A percentile compares a stretch with the other conserved stretches of the same genome.
Evolutionary conservation across 192 early-diverging fungal genomes (phyloP).

Genomic region (Coemansia sp.): DNA sequence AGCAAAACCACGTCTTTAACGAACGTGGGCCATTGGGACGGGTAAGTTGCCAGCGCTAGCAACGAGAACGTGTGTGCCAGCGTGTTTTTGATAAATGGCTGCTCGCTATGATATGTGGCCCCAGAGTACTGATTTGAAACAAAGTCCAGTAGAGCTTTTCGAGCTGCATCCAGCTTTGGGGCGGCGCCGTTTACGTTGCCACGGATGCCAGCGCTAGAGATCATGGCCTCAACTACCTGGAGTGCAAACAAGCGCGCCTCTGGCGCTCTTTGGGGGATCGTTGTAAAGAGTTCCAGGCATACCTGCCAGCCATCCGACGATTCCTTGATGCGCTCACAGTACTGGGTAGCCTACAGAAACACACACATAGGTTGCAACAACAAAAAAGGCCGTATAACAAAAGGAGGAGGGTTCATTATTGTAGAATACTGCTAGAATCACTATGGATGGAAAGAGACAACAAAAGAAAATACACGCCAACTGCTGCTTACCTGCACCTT

Average conservation of each 20-base stretch:
- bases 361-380: neutral
- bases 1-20: constrained; percentile 82
- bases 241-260: constrained; percentile 84
- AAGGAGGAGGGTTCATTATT: neutral
- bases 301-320: constrained; percentile 84
- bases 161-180: constrained; percentile 37
- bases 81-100: constrained; percentile 76
- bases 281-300: constrained; percentile 78
- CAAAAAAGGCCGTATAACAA: neutral
- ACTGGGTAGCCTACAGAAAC: constrained; percentile 70
- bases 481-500: constrained; percentile 70
- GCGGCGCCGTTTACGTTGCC: constrained; percentile 28
- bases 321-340: constrained; percentile 78
- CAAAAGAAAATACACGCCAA: neutral
- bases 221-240: constrained; percentile 72
- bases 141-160: constrained; percentile 38
- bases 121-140: constrained; percentile 44
- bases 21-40: constrained; percentile 85
- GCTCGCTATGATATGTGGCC: constrained; percentile 39
- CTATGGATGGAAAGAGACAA: neutral
- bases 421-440: neutral
- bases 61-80: constrained; percentile 79
- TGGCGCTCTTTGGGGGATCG: constrained; percentile 72
- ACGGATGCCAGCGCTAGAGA: constrained; percentile 30
- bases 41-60: constrained; percentile 81